Conservation (phyloP, 768 basidiomycete species). For the Pleurotus giganteus region DNA sequence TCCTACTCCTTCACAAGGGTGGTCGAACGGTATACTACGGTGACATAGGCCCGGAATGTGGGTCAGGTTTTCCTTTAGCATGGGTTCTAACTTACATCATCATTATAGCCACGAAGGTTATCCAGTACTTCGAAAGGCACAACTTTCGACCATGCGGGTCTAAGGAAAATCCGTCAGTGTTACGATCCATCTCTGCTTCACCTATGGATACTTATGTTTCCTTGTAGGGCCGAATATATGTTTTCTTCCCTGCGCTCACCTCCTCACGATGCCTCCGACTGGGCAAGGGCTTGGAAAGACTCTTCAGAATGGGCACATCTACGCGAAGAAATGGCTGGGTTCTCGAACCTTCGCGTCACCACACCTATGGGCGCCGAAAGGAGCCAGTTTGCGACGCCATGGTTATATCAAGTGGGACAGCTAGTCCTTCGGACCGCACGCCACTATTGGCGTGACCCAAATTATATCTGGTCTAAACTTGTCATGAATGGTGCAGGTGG, state of each 20-base stretch:
- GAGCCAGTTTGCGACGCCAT: constrained; percentile 51
- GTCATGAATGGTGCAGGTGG: constrained; percentile 52
- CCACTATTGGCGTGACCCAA: constrained; percentile 58
- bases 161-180: constrained; percentile 69
- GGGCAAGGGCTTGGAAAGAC: neutral
- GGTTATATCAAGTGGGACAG: constrained; percentile 43
- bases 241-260: neutral
- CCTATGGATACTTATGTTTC: constrained; percentile 13
- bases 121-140: constrained; percentile 74
- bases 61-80: neutral
- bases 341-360: constrained; percentile 41
- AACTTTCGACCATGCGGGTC: constrained; percentile 62
- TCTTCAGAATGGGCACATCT: neutral
- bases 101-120: constrained; percentile 45
- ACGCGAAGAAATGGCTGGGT: constrained; percentile 29
- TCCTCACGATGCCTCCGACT: neutral
- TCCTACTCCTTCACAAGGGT: constrained; percentile 75
- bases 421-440: constrained; percentile 43
- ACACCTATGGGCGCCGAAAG: constrained; percentile 52
- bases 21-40: constrained; percentile 78
- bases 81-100: neutral
- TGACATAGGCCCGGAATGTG: constrained; percentile 55
- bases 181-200: neutral
- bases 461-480: constrained; percentile 59
- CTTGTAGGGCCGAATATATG: neutral